These are phyloP conservation scores for Phycomyces blakesleeanus DNA, from an alignment of 192 early-diverging fungal species.

Conservation along the genomic window DNA sequence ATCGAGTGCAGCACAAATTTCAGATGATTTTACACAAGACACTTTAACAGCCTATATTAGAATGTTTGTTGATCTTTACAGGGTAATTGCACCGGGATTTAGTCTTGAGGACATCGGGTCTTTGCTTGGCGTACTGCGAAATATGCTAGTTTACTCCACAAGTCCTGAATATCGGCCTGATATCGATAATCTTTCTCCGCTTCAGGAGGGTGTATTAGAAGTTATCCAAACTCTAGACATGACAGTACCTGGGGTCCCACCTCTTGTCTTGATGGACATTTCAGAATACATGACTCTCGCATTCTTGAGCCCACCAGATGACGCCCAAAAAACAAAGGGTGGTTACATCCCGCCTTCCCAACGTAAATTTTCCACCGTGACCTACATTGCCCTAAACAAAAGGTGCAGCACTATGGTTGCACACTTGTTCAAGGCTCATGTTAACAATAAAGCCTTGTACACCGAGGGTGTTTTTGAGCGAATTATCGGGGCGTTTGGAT, in stretches of 20 bases:
- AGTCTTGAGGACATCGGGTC: constrained; percentile 48
- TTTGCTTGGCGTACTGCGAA: constrained; percentile 45
- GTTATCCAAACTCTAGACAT: constrained; percentile 42
- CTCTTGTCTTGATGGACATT: constrained; percentile 37
- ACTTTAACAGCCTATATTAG: constrained; percentile 58
- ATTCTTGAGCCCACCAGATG: constrained; percentile 30
- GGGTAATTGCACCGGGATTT: constrained; percentile 49
- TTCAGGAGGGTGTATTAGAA: constrained; percentile 70
- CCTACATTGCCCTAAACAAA: constrained; percentile 76
- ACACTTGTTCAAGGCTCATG: constrained; percentile 52
- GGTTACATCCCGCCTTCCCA: constrained; percentile 24
- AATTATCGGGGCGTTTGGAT: constrained; percentile 53
- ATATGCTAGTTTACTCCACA: constrained; percentile 61
- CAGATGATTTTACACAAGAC: constrained; percentile 64
- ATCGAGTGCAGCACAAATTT: constrained; percentile 20
- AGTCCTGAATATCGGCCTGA: constrained; percentile 56
- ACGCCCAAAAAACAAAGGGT: constrained; percentile 9
- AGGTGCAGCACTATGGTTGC: constrained; percentile 52
- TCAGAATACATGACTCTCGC: constrained; percentile 43
- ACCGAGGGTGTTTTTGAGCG: constrained; percentile 47
- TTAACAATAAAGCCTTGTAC: constrained; percentile 47
- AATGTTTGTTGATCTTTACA: constrained; percentile 64
- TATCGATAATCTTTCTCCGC: constrained; percentile 55
- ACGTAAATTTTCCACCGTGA: constrained; percentile 42
- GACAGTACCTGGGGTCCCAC: constrained; percentile 15